Base-by-base conservation (phyloP, 1,284 basidiomycete genomes). In the Puccinia hordei region DNA sequence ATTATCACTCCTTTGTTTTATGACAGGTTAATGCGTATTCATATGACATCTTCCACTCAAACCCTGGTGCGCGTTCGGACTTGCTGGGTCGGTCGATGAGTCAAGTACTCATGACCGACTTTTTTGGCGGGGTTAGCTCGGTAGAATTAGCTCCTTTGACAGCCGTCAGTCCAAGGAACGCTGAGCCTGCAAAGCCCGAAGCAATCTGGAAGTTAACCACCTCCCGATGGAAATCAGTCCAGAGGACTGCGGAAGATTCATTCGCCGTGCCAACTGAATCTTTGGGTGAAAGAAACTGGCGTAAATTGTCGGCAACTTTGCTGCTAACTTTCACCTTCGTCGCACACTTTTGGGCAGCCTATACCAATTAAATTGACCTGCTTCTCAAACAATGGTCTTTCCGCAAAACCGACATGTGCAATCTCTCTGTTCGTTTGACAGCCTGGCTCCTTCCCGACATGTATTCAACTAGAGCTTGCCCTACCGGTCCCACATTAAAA, bases 71-170 rank as follows among this genome's bases (percentile, higher is more conserved):
- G 17, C 91, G 95, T 57, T 90, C 90, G 17, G 92, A 95, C 83
- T 88, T 98, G 17, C 97, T 94, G 86, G 82, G 82, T 17, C 88
- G 93, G n/a, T 87, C 89, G 1, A 87, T 95, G 13, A 86, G 88
- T 63, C 86, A 90, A n/a, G 90, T 92, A 0, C 89, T 91, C 22
- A 89, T 98, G 81, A 98, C 95, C 4, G 95, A 98, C 86, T 99
- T 99, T 86, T 94, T 99, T 83, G 96, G 96, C 2, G 94, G 93
- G 0, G 93, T 98, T 12, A 89, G 93, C 2, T 91, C 92, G 81
- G 93, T 92, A 0, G 93, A 97, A 83, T 83, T 89, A 27, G 78
- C 51, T 33, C 41, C 79, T 12, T 53, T 74, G 19, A 38, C 73
- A 46, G 12, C 46, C 49, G 33, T 38, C 22, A 12, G 15, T 22